These are phyloP conservation scores for Lathyrus tuberosus DNA, from an alignment of 306 rosid species.

Conservation along the genomic window DNA sequence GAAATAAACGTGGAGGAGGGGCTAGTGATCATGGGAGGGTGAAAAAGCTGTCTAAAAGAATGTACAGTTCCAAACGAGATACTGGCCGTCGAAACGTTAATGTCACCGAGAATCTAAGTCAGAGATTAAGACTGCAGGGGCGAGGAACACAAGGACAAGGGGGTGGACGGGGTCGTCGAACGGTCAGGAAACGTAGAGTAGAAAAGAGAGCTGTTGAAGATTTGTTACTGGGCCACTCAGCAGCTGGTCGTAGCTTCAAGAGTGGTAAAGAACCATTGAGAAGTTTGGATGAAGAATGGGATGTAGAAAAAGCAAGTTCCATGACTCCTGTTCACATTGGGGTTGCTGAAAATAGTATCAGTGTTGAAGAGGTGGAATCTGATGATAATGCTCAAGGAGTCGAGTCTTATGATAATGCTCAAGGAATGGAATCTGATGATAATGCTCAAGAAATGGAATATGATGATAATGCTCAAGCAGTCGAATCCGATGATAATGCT, in stretches of 20 bases:
- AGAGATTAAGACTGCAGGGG: conserved; percentile 59
- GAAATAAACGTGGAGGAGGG: conserved; percentile 73
- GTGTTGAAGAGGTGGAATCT: conserved; percentile 75
- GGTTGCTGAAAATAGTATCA: conserved; percentile 54
- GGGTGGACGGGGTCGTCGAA: conserved; percentile 87
- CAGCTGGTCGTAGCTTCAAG: conserved; percentile 51
- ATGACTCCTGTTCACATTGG: conserved; percentile 50
- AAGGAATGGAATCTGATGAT: neutral
- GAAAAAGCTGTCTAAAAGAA: conserved; percentile 62
- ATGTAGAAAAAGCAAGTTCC: conserved; percentile 55
- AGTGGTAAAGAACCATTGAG: conserved; percentile 64
- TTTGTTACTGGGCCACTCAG: conserved; percentile 47
- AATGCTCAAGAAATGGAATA: neutral
- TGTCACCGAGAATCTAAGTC: conserved; percentile 50
- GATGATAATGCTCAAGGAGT: conserved; percentile 46
- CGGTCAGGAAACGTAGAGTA: conserved; percentile 79
- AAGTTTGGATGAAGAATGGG: conserved; percentile 77
- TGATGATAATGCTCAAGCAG: neutral
- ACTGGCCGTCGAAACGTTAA: conserved; percentile 48
- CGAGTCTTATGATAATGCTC: neutral
- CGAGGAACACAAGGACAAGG: conserved; percentile 61
- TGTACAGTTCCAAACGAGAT: conserved; percentile 50
- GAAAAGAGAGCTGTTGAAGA: conserved; percentile 73
- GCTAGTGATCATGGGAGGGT: conserved; percentile 69
- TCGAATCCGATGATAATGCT: neutral